Conservation (phyloP, 352 stramenopile genomes). For the Pythium chondricola region DNA sequence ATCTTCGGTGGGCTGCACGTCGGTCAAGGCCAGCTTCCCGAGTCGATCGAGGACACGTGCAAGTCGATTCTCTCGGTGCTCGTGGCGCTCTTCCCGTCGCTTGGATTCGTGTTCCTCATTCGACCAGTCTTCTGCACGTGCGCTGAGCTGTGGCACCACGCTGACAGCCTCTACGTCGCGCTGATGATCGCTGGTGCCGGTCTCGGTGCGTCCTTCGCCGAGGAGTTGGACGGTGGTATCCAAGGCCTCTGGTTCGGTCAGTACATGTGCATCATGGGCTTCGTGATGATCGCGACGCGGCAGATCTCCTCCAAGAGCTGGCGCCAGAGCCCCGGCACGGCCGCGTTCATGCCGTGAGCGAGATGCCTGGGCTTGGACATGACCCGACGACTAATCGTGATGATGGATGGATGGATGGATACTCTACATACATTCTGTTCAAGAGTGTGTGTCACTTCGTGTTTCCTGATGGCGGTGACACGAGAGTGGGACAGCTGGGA, state of each 20-base stretch:
- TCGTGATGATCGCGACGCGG: conserved; percentile 9
- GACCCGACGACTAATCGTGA: neutral
- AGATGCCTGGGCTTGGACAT: too few species aligned
- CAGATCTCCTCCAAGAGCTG: neutral
- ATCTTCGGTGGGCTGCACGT: conserved; percentile 25
- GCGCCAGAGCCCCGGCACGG: neutral
- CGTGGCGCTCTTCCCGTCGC: conserved; percentile 11
- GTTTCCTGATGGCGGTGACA: too few species aligned
- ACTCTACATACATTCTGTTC: too few species aligned
- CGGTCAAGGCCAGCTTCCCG: conserved; percentile 12
- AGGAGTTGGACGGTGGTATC: conserved; percentile 41
- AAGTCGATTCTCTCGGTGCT: neutral
- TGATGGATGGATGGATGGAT: too few species aligned
- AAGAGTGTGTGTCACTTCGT: too few species aligned
- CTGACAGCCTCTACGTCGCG: conserved; percentile 14
- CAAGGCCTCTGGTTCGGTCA: conserved; percentile 58
- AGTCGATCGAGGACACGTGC: conserved; percentile 1
- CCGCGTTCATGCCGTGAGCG: neutral
- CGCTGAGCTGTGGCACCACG: conserved; percentile 15
- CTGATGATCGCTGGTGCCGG: conserved; percentile 18
- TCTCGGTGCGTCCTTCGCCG: conserved; percentile 21
- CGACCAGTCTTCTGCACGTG: conserved; percentile 23
- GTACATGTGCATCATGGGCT: conserved; percentile 21
- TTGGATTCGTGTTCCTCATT: conserved; percentile 14
- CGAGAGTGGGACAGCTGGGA: too few species aligned